phyloP scores from a whole-genome alignment of 2,329 filamentous ascomycete species.

The Penicillium sp. region DNA sequence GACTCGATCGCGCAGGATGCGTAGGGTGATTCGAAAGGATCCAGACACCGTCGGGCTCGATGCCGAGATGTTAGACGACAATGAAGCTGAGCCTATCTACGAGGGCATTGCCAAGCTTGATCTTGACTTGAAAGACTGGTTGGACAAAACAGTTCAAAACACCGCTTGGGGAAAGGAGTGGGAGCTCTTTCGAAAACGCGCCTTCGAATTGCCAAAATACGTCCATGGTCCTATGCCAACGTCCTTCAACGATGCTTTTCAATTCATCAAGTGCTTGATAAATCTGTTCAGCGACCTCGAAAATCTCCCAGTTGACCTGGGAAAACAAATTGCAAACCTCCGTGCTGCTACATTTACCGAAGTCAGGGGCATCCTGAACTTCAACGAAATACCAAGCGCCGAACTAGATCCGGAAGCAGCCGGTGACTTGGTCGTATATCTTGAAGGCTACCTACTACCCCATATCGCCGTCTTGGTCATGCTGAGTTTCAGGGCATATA shows the following conservation, averaged over 20 bases:
- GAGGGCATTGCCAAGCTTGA: not conserved
- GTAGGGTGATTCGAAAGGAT: not conserved
- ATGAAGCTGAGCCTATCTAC: not conserved
- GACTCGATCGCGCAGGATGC: not conserved
- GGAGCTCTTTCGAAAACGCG: not conserved
- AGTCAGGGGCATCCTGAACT: not conserved
- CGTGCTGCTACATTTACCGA: not conserved
- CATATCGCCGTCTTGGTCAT: constrained; percentile 11
- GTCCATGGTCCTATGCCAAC: not conserved
- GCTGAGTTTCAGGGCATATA: constrained; percentile 12
- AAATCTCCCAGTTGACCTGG: not conserved
- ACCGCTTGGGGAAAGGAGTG: not conserved
- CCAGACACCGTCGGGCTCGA: not conserved
- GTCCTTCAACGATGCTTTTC: not conserved
- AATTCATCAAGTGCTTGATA: not conserved
- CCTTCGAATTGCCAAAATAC: not conserved
- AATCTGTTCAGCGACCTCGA: not conserved
- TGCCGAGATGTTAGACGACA: not conserved
- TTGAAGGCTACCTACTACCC: constrained; percentile 18
- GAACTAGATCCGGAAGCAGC: not conserved
- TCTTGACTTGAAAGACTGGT: not conserved
- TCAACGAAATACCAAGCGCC: not conserved
- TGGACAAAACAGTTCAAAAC: not conserved
- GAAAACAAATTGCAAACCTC: not conserved
- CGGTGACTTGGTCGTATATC: constrained; percentile 1